Percentiles rank a stretch among this genome's conserved stretches.
Conservation (phyloP, 208 protist genomes). For the Trypanosoma theileri region DNA sequence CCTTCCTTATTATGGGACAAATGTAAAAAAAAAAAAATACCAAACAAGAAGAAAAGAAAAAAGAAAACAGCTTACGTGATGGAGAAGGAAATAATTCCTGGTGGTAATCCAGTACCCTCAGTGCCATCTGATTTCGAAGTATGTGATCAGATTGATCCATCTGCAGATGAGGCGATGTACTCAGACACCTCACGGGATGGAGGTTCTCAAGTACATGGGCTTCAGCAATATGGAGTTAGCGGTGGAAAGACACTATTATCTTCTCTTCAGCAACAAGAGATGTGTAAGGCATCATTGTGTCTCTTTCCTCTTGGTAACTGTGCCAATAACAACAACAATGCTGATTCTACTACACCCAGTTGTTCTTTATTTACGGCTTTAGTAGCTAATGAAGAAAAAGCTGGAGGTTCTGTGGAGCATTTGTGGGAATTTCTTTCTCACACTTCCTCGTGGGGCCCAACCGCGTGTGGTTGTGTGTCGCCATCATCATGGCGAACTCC, state of each 20-base stretch:
- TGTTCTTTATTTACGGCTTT: constrained; percentile 15
- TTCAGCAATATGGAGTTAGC: constrained; percentile 53
- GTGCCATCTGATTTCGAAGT: too few relatives aligned
- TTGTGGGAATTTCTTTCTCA: constrained; percentile 33
- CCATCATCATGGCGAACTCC: constrained; percentile 35
- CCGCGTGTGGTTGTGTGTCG: constrained; percentile 46
- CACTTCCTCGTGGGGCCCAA: constrained; percentile 50
- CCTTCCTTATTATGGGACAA: constrained; percentile 9
- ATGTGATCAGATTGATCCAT: too few relatives aligned
- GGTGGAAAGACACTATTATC: constrained; percentile 35
- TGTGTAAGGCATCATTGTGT: constrained; percentile 41
- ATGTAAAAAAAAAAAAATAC: not conserved
- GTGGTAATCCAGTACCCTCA: too few relatives aligned
- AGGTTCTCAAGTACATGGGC: constrained; percentile 33
- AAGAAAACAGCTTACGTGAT: too few relatives aligned
- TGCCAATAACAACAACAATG: constrained; percentile 13
- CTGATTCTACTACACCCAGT: constrained; percentile 22
- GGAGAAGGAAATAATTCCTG: too few relatives aligned
- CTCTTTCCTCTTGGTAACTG: constrained; percentile 31
- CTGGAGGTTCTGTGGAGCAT: not conserved
- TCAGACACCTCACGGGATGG: constrained; percentile 36
- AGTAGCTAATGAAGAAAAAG: not conserved
- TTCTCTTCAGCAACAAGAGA: constrained; percentile 36
- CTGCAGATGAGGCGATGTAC: constrained; percentile 4
- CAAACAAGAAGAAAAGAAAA: not conserved